Base-by-base conservation (phyloP, 441 rosid species). In the Sinapis alba region DNA sequence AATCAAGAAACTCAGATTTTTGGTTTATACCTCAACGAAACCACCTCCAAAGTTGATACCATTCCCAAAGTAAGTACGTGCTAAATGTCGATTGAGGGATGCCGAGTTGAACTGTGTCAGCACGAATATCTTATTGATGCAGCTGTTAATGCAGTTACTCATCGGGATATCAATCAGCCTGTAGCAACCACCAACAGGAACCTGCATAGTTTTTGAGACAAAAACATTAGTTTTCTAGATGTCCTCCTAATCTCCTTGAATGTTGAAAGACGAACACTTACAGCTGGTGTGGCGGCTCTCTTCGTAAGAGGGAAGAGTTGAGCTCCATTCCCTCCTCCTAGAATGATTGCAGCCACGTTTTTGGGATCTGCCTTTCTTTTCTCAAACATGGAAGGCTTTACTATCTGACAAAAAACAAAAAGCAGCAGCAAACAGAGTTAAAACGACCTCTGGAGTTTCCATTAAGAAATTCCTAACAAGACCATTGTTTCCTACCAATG, bases 311-410 rank as follows among this genome's bases (percentile, higher is more conserved):
- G 98, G 79, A 91, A 91, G 68, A 96, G 93, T 21, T 88, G 84
- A 82, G 89, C 88, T 53, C 98, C 98, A 38, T 90, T 86, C 62
- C 99, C 99, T 75, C 99, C 97, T 77, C 98, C 98, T 68, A 96
- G 71, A 82, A 96, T 89, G 84, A 96, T 83, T 0, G 98, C 83
- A 68, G 96, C 99, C 9, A 93, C 91, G 75, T 91, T 91, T 79
- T 87, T 87, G 0, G 97, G 98, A 73, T 91, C 96, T 30, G 84
- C 92, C 69, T 78, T 86, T 69, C 74, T 77, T 77, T 93, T 85
- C 72, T 85, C 88, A 34, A 86, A 72, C 75, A 77, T 75, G 6
- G 85, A 85, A 62, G 83, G 82, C 62, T 83, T 78, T 5, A 90
- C 34, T 30, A 84, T 83, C 96, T 91, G 75, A 75, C 16, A 61